Evolutionary conservation across 768 basidiomycete species (phyloP).

Genomic region (Chalciporus pseudorubinellus): DNA sequence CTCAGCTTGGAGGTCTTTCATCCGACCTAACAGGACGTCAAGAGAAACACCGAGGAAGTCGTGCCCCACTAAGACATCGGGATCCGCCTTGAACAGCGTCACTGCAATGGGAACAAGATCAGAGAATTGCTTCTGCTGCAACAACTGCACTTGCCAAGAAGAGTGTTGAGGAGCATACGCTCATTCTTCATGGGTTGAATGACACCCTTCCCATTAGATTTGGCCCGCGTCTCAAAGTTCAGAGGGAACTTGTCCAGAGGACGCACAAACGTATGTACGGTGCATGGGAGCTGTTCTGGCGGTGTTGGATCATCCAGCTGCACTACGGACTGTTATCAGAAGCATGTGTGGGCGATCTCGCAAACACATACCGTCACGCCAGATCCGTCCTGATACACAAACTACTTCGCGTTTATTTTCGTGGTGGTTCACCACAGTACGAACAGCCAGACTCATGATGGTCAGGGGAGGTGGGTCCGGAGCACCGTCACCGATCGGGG

Average conservation of each 20-base stretch:
- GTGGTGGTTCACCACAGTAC: conserved; percentile 91
- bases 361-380: conserved; percentile 60
- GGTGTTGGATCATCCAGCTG: conserved; percentile 90
- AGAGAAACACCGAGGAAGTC: conserved; percentile 89
- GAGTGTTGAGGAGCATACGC: conserved; percentile 75
- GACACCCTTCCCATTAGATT: conserved; percentile 57
- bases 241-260: conserved; percentile 85
- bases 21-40: conserved; percentile 86
- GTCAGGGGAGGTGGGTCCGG: conserved; percentile 83
- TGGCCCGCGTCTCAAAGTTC: conserved; percentile 73
- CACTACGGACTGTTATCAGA: conserved; percentile 42
- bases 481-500: conserved; percentile 76
- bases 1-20: conserved; percentile 87
- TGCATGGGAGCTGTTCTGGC: conserved; percentile 80
- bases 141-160: conserved; percentile 56
- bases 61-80: conserved; percentile 92
- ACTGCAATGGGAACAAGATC: conserved; percentile 37
- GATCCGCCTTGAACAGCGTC: conserved; percentile 81
- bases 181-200: conserved; percentile 81
- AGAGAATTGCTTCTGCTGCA: neutral
- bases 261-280: conserved; percentile 84
- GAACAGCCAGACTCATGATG: conserved; percentile 81
- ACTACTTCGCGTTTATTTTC: conserved; percentile 95
- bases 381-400: conserved; percentile 78
- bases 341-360: too few relatives aligned